Evolutionary conservation across 805 yeast species (phyloP).

Genomic region (Teunomyces atbi): DNA sequence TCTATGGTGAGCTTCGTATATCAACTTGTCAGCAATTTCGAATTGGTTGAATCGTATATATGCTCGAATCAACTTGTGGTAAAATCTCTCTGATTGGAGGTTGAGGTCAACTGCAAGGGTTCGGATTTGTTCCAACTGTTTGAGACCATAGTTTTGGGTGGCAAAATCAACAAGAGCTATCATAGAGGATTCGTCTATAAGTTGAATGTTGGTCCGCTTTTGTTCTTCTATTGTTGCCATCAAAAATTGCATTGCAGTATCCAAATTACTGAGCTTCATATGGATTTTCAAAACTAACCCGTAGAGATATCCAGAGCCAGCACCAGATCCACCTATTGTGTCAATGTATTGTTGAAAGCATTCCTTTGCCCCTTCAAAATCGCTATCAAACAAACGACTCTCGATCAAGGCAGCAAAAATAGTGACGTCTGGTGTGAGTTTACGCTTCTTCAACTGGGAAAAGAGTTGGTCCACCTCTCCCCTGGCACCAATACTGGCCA

Average conservation of each 20-base stretch:
- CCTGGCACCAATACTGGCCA: slow-evolving; percentile 50
- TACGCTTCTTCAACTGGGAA: slow-evolving; percentile 44
- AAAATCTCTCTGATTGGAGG: slow-evolving; percentile 24
- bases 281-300: slow-evolving; percentile 28
- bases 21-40: slow-evolving; percentile 31
- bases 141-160: slow-evolving; percentile 18
- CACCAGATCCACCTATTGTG: slow-evolving; percentile 16
- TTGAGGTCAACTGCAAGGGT: slow-evolving; percentile 16
- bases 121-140: slow-evolving; percentile 17
- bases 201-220: slow-evolving; percentile 8
- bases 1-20: slow-evolving; percentile 29
- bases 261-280: slow-evolving; percentile 24
- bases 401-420: slow-evolving; percentile 47
- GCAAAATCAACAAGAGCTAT: slow-evolving; percentile 20
- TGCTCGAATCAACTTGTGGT: slow-evolving; percentile 25
- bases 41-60: slow-evolving; percentile 29
- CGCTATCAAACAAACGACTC: slow-evolving; percentile 35
- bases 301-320: slow-evolving; percentile 23
- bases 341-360: slow-evolving; percentile 22
- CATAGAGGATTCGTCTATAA: slow-evolving; percentile 18
- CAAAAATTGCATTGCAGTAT: slow-evolving; percentile 27
- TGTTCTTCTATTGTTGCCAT: slow-evolving; percentile 19
- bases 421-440: slow-evolving; percentile 45
- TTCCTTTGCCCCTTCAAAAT: slow-evolving; percentile 33
- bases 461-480: slow-evolving; percentile 50